phyloP scores from a whole-genome alignment of 768 basidiomycete species.

The Boletus sp. region DNA sequence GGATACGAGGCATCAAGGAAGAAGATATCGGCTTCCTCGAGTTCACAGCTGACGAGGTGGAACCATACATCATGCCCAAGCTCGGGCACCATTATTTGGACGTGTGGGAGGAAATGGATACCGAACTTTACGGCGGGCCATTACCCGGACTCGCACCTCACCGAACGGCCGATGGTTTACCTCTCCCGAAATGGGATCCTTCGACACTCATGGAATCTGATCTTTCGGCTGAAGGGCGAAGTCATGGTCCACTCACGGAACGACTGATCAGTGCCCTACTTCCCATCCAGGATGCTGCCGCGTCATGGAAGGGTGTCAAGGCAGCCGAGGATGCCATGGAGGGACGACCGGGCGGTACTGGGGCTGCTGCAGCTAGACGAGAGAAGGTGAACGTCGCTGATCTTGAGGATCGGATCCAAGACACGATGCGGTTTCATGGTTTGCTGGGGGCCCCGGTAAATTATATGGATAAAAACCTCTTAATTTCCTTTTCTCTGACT shows the following conservation, averaged over 20 bases:
- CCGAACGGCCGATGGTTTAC: constrained; percentile 30
- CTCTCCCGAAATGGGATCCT: constrained; percentile 78
- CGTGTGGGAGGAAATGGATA: constrained; percentile 93
- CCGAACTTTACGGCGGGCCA: constrained; percentile 43
- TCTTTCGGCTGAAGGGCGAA: constrained; percentile 68
- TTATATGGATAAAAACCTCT: constrained; percentile 20
- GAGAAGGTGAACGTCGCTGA: constrained; percentile 80
- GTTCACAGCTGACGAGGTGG: constrained; percentile 86
- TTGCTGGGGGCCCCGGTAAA: constrained; percentile 68
- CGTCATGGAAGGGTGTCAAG: constrained; percentile 74
- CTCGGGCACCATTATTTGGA: constrained; percentile 86
- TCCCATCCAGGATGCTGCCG: constrained; percentile 58
- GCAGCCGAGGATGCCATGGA: constrained; percentile 85
- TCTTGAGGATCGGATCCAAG: constrained; percentile 69
- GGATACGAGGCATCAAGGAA: constrained; percentile 84
- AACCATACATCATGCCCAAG: constrained; percentile 83
- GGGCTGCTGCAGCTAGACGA: constrained; percentile 69
- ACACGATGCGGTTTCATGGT: constrained; percentile 77
- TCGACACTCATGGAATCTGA: constrained; percentile 75
- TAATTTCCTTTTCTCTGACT: constrained; percentile 20
- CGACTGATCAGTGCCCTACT: constrained; percentile 73
- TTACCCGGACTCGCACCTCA: constrained; percentile 41
- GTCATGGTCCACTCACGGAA: constrained; percentile 87
- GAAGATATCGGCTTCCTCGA: constrained; percentile 95
- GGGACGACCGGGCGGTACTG: constrained; percentile 76